A percentile compares a stretch with the other conserved stretches of the same genome.
phyloP scores from a whole-genome alignment of 1,284 basidiomycete genomes.

The Erythrobasidium hasegawianum region DNA sequence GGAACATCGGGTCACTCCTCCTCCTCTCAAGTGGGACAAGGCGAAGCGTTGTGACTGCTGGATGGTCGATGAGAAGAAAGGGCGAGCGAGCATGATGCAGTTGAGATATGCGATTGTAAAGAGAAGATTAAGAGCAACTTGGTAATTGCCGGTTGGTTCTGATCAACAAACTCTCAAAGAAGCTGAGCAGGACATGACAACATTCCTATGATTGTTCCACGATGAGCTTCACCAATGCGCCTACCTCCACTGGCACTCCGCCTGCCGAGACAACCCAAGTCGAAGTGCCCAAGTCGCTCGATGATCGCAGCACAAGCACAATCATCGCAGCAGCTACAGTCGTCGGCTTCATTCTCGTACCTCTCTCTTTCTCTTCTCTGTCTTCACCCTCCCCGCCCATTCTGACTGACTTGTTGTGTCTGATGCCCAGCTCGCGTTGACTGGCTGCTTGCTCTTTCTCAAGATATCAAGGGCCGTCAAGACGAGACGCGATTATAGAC shows the following conservation, averaged over 20 bases:
- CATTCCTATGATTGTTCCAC: no score
- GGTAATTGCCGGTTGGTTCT: background rate
- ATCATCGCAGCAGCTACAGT: conserved; percentile 25
- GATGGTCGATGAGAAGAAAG: background rate
- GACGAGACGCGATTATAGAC: conserved; percentile 4
- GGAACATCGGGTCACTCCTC: background rate
- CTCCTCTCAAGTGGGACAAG: background rate
- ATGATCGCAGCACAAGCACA: conserved; percentile 1
- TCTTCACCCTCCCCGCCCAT: background rate
- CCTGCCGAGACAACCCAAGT: background rate
- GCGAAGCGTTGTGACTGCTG: background rate
- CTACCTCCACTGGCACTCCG: background rate
- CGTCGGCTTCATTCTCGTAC: conserved; percentile 25
- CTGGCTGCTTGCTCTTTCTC: conserved; percentile 25
- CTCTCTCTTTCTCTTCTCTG: background rate
- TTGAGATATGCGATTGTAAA: background rate
- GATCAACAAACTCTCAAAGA: no score
- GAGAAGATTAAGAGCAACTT: background rate
- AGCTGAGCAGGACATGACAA: no score
- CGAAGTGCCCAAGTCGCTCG: background rate
- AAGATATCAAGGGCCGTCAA: conserved; percentile 26
- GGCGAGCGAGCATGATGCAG: background rate
- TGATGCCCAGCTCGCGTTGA: conserved; percentile 18
- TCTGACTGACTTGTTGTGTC: background rate
- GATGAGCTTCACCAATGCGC: no score